These are phyloP conservation scores for Kwoniella mangroviensis DNA, from an alignment of 768 basidiomycete species.

Conservation along the genomic window DNA sequence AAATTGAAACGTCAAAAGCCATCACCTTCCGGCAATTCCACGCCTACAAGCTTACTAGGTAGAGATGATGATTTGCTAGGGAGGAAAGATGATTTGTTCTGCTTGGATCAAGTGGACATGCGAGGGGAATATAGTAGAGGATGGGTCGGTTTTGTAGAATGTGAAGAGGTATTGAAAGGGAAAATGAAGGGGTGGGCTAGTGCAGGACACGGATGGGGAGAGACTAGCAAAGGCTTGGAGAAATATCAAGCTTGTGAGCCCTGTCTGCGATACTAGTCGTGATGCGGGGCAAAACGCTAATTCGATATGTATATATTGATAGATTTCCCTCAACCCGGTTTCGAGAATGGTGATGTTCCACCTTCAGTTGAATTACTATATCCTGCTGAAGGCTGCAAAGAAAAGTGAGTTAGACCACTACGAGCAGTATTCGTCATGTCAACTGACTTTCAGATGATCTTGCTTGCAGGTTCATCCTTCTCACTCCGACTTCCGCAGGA, in stretches of 20 bases:
- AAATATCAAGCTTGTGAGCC: conserved; percentile 50
- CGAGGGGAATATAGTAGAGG: conserved; percentile 43
- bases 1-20: conserved; percentile 17
- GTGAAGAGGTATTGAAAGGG: conserved; percentile 38
- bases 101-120: conserved; percentile 36
- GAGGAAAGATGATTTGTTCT: conserved; percentile 17
- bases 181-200: conserved; percentile 32
- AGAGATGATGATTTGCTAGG: conserved; percentile 20
- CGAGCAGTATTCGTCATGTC: neutral
- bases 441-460: neutral
- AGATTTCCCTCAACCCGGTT: conserved; percentile 55
- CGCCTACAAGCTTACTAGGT: conserved; percentile 11
- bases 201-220: conserved; percentile 22
- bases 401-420: conserved; percentile 36
- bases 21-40: neutral
- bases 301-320: neutral
- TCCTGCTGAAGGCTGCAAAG: conserved; percentile 52
- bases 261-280: neutral
- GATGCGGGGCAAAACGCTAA: neutral
- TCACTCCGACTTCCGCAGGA: conserved; percentile 39
- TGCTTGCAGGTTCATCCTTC: conserved; percentile 40
- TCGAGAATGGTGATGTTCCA: conserved; percentile 43
- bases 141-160: conserved; percentile 43
- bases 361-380: conserved; percentile 51
- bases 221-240: conserved; percentile 30